Evolutionary conservation across 352 stramenopile species (phyloP).

Genomic region (Phytopythium mirpurense): DNA sequence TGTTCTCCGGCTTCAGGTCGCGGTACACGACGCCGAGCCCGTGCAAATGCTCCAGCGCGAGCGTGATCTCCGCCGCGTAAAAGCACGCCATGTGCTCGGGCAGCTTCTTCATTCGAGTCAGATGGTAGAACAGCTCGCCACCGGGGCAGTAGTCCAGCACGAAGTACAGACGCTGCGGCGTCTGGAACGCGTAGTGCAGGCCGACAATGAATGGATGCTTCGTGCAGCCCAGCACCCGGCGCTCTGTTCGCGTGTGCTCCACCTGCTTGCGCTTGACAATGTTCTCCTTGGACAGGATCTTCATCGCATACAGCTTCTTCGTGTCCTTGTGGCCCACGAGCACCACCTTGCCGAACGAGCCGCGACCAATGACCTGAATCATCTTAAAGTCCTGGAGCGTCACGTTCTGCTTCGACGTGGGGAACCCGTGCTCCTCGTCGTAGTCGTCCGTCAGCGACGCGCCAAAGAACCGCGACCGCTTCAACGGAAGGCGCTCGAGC

Average conservation of each 20-base stretch:
- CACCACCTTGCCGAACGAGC: slow-evolving; percentile 90
- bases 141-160: slow-evolving; percentile 91
- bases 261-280: slow-evolving; percentile 89
- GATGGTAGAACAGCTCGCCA: slow-evolving; percentile 86
- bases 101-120: slow-evolving; percentile 85
- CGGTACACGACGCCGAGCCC: slow-evolving; percentile 79
- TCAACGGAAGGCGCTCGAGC: slow-evolving; percentile 55
- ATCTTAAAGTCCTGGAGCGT: slow-evolving; percentile 75
- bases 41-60: slow-evolving; percentile 84
- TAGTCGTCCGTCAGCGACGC: slow-evolving; percentile 51
- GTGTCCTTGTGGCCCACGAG: slow-evolving; percentile 82
- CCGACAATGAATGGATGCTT: slow-evolving; percentile 87
- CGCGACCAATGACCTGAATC: slow-evolving; percentile 88
- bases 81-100: slow-evolving; percentile 86
- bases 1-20: slow-evolving; percentile 75
- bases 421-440: slow-evolving; percentile 28
- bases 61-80: slow-evolving; percentile 84
- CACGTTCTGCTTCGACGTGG: slow-evolving; percentile 34
- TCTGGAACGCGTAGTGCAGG: slow-evolving; percentile 86
- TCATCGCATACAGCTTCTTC: slow-evolving; percentile 90
- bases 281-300: slow-evolving; percentile 89
- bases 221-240: slow-evolving; percentile 78
- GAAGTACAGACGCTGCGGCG: slow-evolving; percentile 93
- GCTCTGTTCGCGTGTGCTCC: slow-evolving; percentile 84
- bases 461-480: slow-evolving; percentile 65